Evolutionary conservation across 2,329 filamentous ascomycete species (phyloP).

Genomic region (Sporothrix globosa): DNA sequence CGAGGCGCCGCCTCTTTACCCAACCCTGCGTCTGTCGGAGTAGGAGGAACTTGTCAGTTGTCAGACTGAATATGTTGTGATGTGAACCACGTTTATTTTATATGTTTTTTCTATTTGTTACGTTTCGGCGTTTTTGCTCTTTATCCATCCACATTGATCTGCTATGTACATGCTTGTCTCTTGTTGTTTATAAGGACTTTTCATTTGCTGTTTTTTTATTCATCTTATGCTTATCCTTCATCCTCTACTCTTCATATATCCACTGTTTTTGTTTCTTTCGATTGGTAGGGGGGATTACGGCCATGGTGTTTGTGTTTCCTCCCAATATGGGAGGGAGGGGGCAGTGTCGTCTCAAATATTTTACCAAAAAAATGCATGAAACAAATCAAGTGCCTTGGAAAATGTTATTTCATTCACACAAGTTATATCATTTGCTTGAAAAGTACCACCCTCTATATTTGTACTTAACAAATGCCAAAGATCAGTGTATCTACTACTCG

Average conservation of each 20-base stretch:
- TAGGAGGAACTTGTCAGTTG: neutral
- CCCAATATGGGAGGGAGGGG: neutral
- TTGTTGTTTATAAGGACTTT: too few relatives aligned
- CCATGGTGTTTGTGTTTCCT: neutral
- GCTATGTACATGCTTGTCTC: too few relatives aligned
- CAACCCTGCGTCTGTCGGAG: slow-evolving; percentile 34
- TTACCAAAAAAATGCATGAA: neutral
- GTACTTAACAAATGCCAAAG: neutral
- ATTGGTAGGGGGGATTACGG: too few relatives aligned
- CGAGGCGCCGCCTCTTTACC: slow-evolving; percentile 34
- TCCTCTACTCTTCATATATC: slow-evolving; percentile 16
- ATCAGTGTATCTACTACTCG: neutral
- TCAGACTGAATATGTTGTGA: neutral
- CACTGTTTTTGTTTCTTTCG: neutral
- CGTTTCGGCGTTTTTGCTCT: neutral
- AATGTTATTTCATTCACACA: neutral
- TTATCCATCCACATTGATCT: neutral
- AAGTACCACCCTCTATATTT: neutral
- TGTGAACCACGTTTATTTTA: slow-evolving; percentile 25
- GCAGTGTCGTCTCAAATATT: neutral
- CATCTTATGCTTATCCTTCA: too few relatives aligned
- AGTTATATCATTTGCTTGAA: neutral
- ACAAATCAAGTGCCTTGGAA: neutral
- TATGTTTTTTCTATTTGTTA: neutral
- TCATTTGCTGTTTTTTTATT: too few relatives aligned